Base-by-base conservation (phyloP, 2,329 filamentous ascomycete genomes). In the Talaromyces sp. region DNA sequence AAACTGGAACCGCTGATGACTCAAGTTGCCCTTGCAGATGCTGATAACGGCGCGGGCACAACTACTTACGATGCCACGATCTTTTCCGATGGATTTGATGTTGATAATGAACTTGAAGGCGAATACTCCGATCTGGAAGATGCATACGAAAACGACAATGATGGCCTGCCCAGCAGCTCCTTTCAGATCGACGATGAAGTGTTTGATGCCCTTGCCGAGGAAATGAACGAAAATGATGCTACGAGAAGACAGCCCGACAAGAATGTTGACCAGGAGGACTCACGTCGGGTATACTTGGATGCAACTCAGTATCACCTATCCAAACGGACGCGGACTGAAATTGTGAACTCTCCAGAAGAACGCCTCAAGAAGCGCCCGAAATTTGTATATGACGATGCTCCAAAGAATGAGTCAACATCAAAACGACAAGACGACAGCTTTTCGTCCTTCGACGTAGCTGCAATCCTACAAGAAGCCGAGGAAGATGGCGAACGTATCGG, bases 41-140 rank as follows among this genome's bases (percentile, higher is more conserved):
- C 64, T 8, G 58, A 66, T 45, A 63, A 63, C 1, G 43, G 47
- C n/a, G 70, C 71, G 7, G 72, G 76, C 22, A 71, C 89, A 51
- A 81, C 88, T 25, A 87, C 92, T 5, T 89, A 93, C 69, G 89
- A 92, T 70, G 79, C 80, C 34, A 83, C 82, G 25, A 86, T 89
- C 29, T 75, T 82, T 27, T 77, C 81, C n/a, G 75, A 82, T 51
- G 80, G 81, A 1, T 78, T 69, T 3, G 78, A 80, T 36, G 75
- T 78, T 8, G 71, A 73, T 13, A 71, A 75, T n/a, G 80, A 79
- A 66, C 72, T 81, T 65, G 81, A 83, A 64, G 77, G 81, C 38
- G 69, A 73, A 34, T 72, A 70, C 54, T 73, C 73, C 40, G 73
- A 75, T 27, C 38, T 65, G 15, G 69, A 68, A 17, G 67, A 67